Evolutionary conservation across 73 alveolate species (phyloP).

Genomic region (Effrenium voratum): DNA sequence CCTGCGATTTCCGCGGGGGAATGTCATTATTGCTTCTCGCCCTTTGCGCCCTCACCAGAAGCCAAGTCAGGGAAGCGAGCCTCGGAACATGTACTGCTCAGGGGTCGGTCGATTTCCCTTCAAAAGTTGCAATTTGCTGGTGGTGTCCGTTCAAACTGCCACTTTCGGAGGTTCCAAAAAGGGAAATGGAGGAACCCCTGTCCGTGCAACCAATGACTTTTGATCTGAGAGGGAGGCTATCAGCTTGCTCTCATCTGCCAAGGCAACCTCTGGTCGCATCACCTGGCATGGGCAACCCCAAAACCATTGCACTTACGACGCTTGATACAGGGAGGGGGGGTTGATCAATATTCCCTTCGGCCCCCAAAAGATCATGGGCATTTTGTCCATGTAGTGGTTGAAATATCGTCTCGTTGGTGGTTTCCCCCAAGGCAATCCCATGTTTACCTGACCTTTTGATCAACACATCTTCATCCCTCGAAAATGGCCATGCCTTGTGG

Average conservation of each 20-base stretch:
- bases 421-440: not conserved
- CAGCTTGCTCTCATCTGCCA: constrained; percentile 60
- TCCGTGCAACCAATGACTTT: too few species aligned
- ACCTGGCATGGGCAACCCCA: constrained; percentile 4
- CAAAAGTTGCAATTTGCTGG: too few species aligned
- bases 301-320: not conserved
- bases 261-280: constrained; percentile 19
- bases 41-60: too few species aligned
- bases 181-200: too few species aligned
- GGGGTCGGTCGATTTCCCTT: too few species aligned
- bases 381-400: not conserved
- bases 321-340: not conserved
- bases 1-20: too few species aligned
- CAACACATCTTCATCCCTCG: not conserved
- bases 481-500: not conserved
- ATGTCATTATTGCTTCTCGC: too few species aligned
- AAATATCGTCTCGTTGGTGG: not conserved
- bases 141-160: too few species aligned
- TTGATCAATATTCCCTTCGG: not conserved
- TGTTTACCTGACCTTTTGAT: not conserved
- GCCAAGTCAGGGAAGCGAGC: too few species aligned
- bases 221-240: too few species aligned
- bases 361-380: not conserved
- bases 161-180: too few species aligned
- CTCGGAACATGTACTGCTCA: too few species aligned